Evolutionary conservation across 352 stramenopile genomes (phyloP), one percentile per base, ranked within the genome.

Genomic region (Phytophthora sansomeana): DNA sequence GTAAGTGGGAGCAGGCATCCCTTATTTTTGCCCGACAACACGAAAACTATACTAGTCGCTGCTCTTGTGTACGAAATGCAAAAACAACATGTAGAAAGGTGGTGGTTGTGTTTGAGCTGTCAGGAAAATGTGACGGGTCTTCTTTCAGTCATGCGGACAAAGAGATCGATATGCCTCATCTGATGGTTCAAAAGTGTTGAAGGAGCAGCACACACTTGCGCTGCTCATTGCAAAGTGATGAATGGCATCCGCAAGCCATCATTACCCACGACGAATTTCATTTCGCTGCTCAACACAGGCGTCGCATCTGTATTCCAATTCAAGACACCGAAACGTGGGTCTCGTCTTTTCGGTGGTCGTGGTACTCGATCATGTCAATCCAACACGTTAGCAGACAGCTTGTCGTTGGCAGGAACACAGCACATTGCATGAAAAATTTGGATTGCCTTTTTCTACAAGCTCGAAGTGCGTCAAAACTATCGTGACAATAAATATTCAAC

Each of bases 401-500:
- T 58, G 29, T 29, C 9, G 30, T 24, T 29, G 16, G 13, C 36
- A 58, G 8, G n/a, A n/a, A n/a, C n/a, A n/a, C 41, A 63, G 41
- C 43, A 52, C 60, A 75, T 64, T 69, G 36, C 56, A 59, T 49
- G 57, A 65, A 69, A 69, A 75, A 41, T 59, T 65, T 73, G 46
- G 42, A 61, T 65, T 69, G 47, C 67, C 62, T 73, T 75, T 74
- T 72, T 75, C 58, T 78, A 75, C 69, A 76, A 67, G 63, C 38
- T 77, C 51, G 61, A 65, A 75, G 58, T 74, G 71, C 72, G 72
- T 71, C 57, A 69, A 79, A 77, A 69, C 52, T 74, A 76, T 74
- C 58, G 49, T 69, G 38, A 56, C 65, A 71, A 74, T 76, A 79
- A 79, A 79, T 79, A 79, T 76, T 78, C 32, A 68, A 72, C 71